These are phyloP conservation scores for Mortierella claussenii DNA, from an alignment of 192 early-diverging fungal genomes.

Conservation along the genomic window DNA sequence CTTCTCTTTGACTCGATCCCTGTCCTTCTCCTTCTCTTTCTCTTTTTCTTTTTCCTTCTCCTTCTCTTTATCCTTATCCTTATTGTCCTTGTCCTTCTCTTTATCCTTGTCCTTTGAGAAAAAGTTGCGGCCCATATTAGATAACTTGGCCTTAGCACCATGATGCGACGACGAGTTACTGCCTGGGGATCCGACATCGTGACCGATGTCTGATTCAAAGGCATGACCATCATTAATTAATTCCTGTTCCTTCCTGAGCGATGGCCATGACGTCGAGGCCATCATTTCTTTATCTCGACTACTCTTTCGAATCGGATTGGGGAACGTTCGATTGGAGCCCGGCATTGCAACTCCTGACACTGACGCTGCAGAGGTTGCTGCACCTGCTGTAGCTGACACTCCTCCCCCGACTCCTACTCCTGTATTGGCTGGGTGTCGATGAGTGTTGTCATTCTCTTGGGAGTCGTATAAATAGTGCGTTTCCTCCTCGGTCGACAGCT, in stretches of 20 bases:
- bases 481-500: constrained; percentile 19
- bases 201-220: neutral
- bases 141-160: constrained; percentile 28
- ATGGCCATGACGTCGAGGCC: neutral
- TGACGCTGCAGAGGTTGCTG: neutral
- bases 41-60: constrained; percentile 29
- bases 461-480: too few species aligned
- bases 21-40: constrained; percentile 10
- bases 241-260: constrained; percentile 13
- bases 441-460: too few species aligned
- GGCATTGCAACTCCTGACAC: too few species aligned
- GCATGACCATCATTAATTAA: neutral
- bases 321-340: neutral
- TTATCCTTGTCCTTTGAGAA: constrained; percentile 49
- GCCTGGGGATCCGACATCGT: constrained; percentile 19
- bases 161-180: constrained; percentile 4
- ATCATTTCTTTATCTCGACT: constrained; percentile 41
- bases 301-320: constrained; percentile 10
- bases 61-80: constrained; percentile 10
- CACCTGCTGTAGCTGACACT: neutral
- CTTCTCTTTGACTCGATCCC: constrained; percentile 5
- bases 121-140: constrained; percentile 47
- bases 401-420: too few species aligned
- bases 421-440: too few species aligned
- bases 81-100: constrained; percentile 24